Base-by-base conservation (phyloP, 1,139 yeast species). In the Diutina neorugosa region DNA sequence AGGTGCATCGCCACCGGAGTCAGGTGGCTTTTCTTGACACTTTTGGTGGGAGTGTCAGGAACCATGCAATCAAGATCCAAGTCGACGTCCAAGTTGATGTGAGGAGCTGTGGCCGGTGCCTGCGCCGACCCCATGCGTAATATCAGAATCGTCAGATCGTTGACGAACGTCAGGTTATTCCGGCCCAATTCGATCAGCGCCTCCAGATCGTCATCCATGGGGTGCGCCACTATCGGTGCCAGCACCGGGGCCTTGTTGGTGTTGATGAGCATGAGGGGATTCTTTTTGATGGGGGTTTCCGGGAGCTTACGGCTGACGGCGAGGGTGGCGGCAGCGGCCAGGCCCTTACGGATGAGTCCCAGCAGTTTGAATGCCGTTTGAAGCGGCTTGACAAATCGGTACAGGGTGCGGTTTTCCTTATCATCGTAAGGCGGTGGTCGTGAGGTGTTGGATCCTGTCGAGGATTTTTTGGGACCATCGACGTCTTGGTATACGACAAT, bases 311-410 rank as follows among this genome's bases (percentile, higher is more conserved):
- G 50, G 37, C 8, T 27, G 23, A 21, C 14, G 19, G 48, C 48
- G 6, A 44, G 31, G 1, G 48, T 21, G 23, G 37, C 40, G 20
- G 50, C 40, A 4, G 50, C 40, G 9, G 27, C 48, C 31, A 23
- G 27, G 19, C 31, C 82, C 68, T 88, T 88, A 56, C 91, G 86
- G 55, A 84, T 66, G 49, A 88, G 70, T 0, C 96, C 96, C 0
- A 86, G 72, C 4, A 93, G 80, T 66, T 81, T 77, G 65, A 89
- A 89, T 14, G 94, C 96, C 0, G 93, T 84, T 64, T 87, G 96
- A 51, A 87, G 73, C 4, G 96, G 96, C 63, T 85, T 86, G 37
- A 86, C 95, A 54, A 81, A 80, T 58, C 81, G 80, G 66, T 83
- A 88, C 1, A 43, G 59, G 14, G 54, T 52, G 20, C 56, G 59